A percentile compares a stretch with the other conserved stretches of the same genome.
Evolutionary conservation across 345 rosid genomes (phyloP).

Genomic region (Citrus maxima): DNA sequence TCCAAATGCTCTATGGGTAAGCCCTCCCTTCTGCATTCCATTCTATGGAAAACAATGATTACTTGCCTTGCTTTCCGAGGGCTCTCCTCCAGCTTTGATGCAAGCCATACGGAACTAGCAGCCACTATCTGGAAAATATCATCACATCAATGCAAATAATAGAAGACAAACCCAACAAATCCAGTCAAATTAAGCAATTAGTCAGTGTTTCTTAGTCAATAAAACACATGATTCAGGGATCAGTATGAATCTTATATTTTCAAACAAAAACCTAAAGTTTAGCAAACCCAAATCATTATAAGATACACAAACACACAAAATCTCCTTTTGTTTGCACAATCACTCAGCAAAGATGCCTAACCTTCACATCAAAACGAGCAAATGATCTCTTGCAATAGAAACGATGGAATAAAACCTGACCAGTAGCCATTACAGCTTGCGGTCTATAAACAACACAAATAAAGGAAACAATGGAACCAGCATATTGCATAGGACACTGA

Average conservation of each 20-base stretch:
- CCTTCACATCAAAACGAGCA: conserved; percentile 88
- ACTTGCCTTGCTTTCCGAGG: conserved; percentile 89
- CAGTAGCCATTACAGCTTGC: conserved; percentile 98
- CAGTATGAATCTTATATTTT: neutral
- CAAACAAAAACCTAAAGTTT: neutral
- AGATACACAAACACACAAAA: neutral
- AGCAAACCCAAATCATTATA: neutral
- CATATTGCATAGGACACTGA: neutral
- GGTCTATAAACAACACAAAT: conserved; percentile 42
- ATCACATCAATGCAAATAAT: conserved; percentile 8
- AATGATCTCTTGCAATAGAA: conserved; percentile 97
- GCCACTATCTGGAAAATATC: conserved; percentile 68
- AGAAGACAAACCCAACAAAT: conserved; percentile 4
- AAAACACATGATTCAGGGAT: neutral
- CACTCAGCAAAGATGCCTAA: conserved; percentile 7
- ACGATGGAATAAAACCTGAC: conserved; percentile 90
- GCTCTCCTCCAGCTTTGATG: conserved; percentile 85
- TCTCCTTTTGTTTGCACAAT: neutral
- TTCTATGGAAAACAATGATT: conserved; percentile 86
- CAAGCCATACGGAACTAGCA: conserved; percentile 91
- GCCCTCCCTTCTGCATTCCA: conserved; percentile 95
- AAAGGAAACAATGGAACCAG: conserved; percentile 20
- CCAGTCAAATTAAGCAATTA: neutral
- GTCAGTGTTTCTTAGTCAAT: neutral
- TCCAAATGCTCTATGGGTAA: conserved; percentile 73